Evolutionary conservation across 768 basidiomycete genomes (phyloP), one percentile per base, ranked within the genome.

Genomic region (Termitomyces eurrhizus): DNA sequence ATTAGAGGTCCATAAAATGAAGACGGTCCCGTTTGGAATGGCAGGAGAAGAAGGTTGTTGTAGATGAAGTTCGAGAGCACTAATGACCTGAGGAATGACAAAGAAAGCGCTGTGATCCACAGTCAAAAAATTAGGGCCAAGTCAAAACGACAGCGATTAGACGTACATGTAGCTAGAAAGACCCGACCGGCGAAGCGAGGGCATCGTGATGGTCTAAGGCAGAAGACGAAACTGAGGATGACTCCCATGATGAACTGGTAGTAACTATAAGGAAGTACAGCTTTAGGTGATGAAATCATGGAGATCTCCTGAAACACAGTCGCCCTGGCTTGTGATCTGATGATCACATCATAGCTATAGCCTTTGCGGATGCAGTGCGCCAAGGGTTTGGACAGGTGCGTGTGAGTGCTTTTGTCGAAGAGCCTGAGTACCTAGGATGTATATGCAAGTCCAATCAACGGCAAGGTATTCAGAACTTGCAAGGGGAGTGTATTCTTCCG

Each of bases 151-250:
- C n/a, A 49, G 9, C 3, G 11, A 60, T 12, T 32, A 7, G 2
- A 21, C 52, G 21, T 24, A 53, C 54, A 56, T 7, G n/a, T 16
- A 36, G 41, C 54, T 4, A 33, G 16, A 35, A 1, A 42, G 37
- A 24, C 52, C 39, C 48, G 51, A 26, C 16, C 59, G 24, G 8
- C 39, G 33, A 39, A 60, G 29, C 35, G 21, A 9, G 21, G 33
- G 4, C 53, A 55, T 60, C 39, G 45, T 55, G 46, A 48, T 60
- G 21, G 48, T 29, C 12, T 33, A 48, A 37, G 52, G 29, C 11
- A 42, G 53, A 42, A 16, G 46, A 24, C 26, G 45, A n/a, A 16
- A 42, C 35, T 55, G n/a, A n/a, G n/a, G 48, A 39, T 37, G 33
- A 9, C 26, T 26, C 26, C 7, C 42, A 55, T 54, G 45, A 53